Evolutionary conservation across 2,329 filamentous ascomycete species (phyloP).

Genomic region (Alternaria brassicae): DNA sequence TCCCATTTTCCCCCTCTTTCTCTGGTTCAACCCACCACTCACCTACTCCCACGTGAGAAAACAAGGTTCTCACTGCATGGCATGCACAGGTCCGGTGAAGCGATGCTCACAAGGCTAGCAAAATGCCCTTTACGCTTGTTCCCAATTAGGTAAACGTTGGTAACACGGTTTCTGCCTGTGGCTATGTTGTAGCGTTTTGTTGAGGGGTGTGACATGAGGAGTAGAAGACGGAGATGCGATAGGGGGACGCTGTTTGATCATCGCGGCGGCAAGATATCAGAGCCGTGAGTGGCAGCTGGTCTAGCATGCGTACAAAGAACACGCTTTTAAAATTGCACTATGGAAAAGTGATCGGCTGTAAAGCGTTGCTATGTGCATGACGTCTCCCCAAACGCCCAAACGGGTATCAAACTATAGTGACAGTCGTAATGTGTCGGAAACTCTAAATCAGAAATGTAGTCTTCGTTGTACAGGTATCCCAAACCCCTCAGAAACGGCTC

Average conservation of each 20-base stretch:
- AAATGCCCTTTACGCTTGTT: background rate
- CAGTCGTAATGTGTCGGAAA: background rate
- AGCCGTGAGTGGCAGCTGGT: background rate
- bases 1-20: background rate
- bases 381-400: background rate
- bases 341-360: background rate
- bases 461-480: background rate
- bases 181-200: background rate
- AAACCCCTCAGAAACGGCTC: background rate
- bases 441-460: background rate
- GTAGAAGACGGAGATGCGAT: background rate
- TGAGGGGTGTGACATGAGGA: background rate
- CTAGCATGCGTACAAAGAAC: background rate
- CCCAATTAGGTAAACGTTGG: background rate
- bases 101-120: background rate
- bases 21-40: background rate
- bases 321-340: background rate
- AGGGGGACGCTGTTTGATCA: background rate
- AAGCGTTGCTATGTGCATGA: background rate
- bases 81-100: background rate
- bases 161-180: background rate
- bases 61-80: background rate
- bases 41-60: background rate
- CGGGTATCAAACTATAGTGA: conserved; percentile 12
- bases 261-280: background rate